Evolutionary conservation across 1,284 basidiomycete species (phyloP).

Genomic region (Puccinia brachypodii): DNA sequence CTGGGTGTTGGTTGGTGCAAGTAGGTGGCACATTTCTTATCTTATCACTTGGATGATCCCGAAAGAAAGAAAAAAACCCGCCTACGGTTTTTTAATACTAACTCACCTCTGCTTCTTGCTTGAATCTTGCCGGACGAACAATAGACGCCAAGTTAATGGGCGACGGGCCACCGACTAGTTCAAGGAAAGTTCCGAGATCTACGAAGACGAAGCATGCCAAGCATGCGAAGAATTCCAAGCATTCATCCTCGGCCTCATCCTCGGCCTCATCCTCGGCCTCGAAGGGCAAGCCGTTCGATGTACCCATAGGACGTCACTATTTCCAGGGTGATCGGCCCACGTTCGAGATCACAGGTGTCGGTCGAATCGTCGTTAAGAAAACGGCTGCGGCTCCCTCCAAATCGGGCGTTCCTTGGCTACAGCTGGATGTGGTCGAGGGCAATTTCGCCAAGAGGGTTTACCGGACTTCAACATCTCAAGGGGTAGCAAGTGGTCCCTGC

Average conservation of each 20-base stretch:
- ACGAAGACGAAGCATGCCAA: too few relatives aligned
- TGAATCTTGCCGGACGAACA: background rate
- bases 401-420: background rate
- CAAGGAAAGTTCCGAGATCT: too few relatives aligned
- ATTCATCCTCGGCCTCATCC: background rate
- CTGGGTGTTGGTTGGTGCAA: background rate
- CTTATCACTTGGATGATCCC: too few relatives aligned
- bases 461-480: background rate
- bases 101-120: background rate
- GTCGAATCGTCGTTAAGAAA: background rate
- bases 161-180: too few relatives aligned
- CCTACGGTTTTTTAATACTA: background rate
- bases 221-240: background rate
- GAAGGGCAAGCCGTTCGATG: background rate
- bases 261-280: background rate
- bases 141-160: background rate
- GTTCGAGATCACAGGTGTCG: background rate
- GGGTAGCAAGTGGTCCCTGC: background rate
- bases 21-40: background rate
- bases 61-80: too few relatives aligned
- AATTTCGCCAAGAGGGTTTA: background rate
- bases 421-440: background rate
- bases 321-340: background rate
- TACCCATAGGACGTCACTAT: conserved; percentile 1
- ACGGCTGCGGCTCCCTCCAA: background rate